A percentile compares a stretch with the other conserved stretches of the same genome.
Evolutionary conservation across 1,284 basidiomycete species (phyloP).

Genomic region (Trichosporon faecale): DNA sequence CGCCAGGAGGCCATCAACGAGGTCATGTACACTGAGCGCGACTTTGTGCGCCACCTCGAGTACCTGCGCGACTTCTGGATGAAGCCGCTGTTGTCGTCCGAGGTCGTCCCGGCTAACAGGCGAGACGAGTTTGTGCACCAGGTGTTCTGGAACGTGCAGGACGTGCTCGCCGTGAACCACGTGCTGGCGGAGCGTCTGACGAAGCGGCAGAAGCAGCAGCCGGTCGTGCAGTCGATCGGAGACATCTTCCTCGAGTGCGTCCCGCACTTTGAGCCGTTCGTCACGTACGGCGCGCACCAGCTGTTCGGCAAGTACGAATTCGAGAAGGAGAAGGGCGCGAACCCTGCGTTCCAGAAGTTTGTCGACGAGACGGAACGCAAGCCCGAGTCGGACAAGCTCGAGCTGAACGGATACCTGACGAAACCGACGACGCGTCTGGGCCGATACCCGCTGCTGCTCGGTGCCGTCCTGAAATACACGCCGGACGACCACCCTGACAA

Average conservation of each 20-base stretch:
- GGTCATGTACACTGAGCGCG: conserved; percentile 95
- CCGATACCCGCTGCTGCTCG: conserved; percentile 88
- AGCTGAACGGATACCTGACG: conserved; percentile 96
- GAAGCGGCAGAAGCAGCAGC: conserved; percentile 90
- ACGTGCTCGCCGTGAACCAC: conserved; percentile 88
- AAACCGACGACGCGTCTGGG: conserved; percentile 97
- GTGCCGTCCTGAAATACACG: conserved; percentile 90
- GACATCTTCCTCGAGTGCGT: conserved; percentile 88
- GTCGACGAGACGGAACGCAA: conserved; percentile 91
- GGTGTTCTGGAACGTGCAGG: conserved; percentile 97
- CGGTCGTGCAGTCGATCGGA: conserved; percentile 86
- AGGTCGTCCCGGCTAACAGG: conserved; percentile 72
- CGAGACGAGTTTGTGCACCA: conserved; percentile 85
- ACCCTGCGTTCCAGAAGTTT: conserved; percentile 91
- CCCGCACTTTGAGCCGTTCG: conserved; percentile 86
- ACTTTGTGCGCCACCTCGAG: conserved; percentile 97
- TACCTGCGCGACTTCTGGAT: conserved; percentile 96
- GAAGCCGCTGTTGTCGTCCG: conserved; percentile 68
- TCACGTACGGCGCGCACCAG: conserved; percentile 93
- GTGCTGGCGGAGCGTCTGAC: conserved; percentile 87
- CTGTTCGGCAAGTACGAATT: conserved; percentile 98
- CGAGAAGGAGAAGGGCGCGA: conserved; percentile 93
- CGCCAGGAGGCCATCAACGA: conserved; percentile 99
- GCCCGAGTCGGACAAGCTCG: conserved; percentile 92
- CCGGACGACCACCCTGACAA: conserved; percentile 89